A percentile compares a stretch with the other conserved stretches of the same genome.
Conservation (phyloP, 176 grass and related monocot species). For the Cocos nucifera region DNA sequence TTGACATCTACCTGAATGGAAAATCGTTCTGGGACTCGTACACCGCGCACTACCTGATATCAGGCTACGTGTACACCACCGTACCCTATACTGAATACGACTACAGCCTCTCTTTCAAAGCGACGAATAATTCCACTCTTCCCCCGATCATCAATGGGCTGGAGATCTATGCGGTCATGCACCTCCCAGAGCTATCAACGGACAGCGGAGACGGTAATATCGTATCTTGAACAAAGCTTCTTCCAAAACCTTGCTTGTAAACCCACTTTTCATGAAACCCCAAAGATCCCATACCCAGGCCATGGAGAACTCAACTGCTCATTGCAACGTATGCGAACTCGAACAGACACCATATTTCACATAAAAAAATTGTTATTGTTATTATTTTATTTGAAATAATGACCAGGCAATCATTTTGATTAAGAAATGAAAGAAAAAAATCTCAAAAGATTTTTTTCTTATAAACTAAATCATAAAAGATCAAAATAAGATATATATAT, state of each 20-base stretch:
- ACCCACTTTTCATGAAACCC: not conserved
- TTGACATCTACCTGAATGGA: no score
- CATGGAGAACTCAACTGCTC: no score
- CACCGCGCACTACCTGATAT: not conserved
- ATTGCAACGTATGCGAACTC: no score
- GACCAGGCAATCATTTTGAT: no score
- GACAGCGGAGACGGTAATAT: not conserved
- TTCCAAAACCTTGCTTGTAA: no score
- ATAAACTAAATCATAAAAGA: not conserved
- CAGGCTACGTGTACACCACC: not conserved
- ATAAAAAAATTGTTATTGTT: no score
- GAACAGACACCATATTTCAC: no score
- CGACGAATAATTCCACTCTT: not conserved
- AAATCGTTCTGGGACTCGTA: no score
- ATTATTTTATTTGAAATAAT: no score
- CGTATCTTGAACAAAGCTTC: not conserved
- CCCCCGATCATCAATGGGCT: conserved; percentile 5
- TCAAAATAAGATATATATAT: no score
- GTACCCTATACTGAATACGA: not conserved
- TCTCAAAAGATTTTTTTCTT: not conserved
- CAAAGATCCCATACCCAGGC: no score
- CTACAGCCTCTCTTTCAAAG: not conserved
- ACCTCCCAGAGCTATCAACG: not conserved
- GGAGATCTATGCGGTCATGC: conserved; percentile 5
- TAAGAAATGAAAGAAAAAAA: no score